Evolutionary conservation across 768 basidiomycete genomes (phyloP), one percentile per base, ranked within the genome.

Genomic region (Russula griseocarnosa): DNA sequence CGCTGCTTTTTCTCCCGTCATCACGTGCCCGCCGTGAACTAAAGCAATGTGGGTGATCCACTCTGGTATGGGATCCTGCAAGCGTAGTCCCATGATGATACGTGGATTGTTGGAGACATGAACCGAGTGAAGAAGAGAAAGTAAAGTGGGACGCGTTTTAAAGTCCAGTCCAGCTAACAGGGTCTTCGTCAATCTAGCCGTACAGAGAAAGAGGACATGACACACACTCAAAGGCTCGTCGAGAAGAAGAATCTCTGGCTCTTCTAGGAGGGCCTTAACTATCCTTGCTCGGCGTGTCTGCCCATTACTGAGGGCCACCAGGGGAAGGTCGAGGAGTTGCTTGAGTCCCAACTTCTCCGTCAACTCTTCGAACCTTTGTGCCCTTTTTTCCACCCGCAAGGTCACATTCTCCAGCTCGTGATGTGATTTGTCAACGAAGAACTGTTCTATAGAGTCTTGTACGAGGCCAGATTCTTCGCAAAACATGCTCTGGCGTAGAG

Each of bases 281-380:
- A 99, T 90, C 51, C 94, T 78, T 6, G 94, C 94, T 20, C 92
- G 77, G 44, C 95, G 77, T 34, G 88, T 98, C 77, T 99, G 95
- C 0, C 96, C 96, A 70, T 95, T 96, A 66, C 89, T 92, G 57
- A 98, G 73, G 0, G 91, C 91, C 9, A 98, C 79, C 5, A 91
- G 72, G 0, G 96, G 96, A 6, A 96, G 71, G 70, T 94, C 87
- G n/a, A 98, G 77, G 28, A 95, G 74, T 5, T 78, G 68, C 2
- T 73, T 72, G 46, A 98, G 76, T 10, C 81, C 80, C 72, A 98
- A 79, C 53, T 74, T 73, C 3, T 77, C 74, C 0, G 84, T 78
- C n/a, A 91, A 73, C 2, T 77, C 73, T 4, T 83, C 79, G 61
- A 95, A 81, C 8, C 57, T 70, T 73, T 10, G 72, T 63, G 7